Evolutionary conservation across 495 filamentous ascomycete species (phyloP), one percentile per base, ranked within the genome.

Genomic region (Hypoxylon lienhwacheense): DNA sequence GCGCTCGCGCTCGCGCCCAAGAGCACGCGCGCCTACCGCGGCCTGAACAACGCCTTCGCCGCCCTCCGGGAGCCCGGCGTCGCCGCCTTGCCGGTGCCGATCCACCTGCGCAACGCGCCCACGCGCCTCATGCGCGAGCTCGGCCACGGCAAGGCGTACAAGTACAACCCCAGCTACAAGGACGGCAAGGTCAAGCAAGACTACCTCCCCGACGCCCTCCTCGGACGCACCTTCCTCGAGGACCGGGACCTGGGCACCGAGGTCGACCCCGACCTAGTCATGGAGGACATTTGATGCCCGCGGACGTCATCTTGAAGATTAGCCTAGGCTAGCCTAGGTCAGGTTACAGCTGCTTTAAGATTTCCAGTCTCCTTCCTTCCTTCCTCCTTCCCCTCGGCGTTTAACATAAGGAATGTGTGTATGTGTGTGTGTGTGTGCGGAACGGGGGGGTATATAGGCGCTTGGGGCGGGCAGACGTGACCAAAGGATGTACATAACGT

Each of bases 81-180:
- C 3, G 91, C 90, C 0, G 80, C 80, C 2, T 58, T 95, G 35
- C 86, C 90, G 0, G 80, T 98, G 7, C 93, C 93, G 16, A 67
- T 95, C 28, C 93, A 98, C 71, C 70, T 98, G 42, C 72, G 93
- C 33, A 97, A 97, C 68, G 92, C 92, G 6, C 91, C 91, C 1
- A 97, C 93, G 5, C 80, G 82, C 61, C 63, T 97, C 59, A 95
- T 98, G 93, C 88, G 89, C 59, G 92, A 97, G 64, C 70, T 97
- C 37, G 91, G 89, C 1, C 90, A 89, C 58, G 93, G 93, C 7
- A 85, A 78, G 41, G 90, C 88, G 67, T 98, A 98, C 67, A 98
- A 98, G 65, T 98, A 98, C 69, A 95, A 95, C 62, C 93, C 93
- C 0, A 85, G 90, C 60, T 98, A 89, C 64, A 70, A 76, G 58